Evolutionary conservation across 2,329 filamentous ascomycete species (phyloP).

Genomic region (Aplosporella prunicola): DNA sequence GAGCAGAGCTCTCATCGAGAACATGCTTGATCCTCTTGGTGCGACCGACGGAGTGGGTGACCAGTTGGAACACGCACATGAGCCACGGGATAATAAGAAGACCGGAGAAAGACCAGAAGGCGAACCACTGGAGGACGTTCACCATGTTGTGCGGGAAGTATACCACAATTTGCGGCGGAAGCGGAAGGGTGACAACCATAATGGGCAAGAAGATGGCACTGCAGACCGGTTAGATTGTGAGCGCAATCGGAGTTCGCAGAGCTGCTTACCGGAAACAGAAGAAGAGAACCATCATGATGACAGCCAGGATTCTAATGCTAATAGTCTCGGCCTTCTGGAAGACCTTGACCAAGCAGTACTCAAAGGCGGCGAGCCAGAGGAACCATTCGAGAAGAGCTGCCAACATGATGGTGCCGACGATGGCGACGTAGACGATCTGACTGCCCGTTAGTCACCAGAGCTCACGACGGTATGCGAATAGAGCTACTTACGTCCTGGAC

Average conservation of each 20-base stretch:
- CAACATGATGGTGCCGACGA: constrained; percentile 73
- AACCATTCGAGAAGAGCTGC: constrained; percentile 88
- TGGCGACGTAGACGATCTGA: constrained; percentile 11
- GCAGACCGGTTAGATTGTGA: constrained; percentile 19
- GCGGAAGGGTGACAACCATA: constrained; percentile 84
- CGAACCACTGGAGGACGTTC: constrained; percentile 76
- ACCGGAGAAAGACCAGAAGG: constrained; percentile 84
- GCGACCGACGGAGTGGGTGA: constrained; percentile 76
- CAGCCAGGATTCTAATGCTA: constrained; percentile 69
- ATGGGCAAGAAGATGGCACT: constrained; percentile 83
- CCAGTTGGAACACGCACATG: constrained; percentile 83
- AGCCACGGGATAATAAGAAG: constrained; percentile 85
- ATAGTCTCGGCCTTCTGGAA: constrained; percentile 83
- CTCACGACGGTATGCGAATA: neutral
- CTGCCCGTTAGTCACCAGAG: constrained; percentile 44
- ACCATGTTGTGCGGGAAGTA: constrained; percentile 66
- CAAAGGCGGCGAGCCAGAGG: constrained; percentile 84
- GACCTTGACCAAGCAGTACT: constrained; percentile 84
- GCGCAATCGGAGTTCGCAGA: too few species aligned
- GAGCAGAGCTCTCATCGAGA: constrained; percentile 74
- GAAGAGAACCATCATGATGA: constrained; percentile 66
- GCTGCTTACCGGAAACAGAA: constrained; percentile 73
- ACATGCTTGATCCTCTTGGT: constrained; percentile 73
- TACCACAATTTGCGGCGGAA: constrained; percentile 61
- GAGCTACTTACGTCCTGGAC: constrained; percentile 30